phyloP scores from a whole-genome alignment of 208 protist species.

The Angomonas deanei region DNA sequence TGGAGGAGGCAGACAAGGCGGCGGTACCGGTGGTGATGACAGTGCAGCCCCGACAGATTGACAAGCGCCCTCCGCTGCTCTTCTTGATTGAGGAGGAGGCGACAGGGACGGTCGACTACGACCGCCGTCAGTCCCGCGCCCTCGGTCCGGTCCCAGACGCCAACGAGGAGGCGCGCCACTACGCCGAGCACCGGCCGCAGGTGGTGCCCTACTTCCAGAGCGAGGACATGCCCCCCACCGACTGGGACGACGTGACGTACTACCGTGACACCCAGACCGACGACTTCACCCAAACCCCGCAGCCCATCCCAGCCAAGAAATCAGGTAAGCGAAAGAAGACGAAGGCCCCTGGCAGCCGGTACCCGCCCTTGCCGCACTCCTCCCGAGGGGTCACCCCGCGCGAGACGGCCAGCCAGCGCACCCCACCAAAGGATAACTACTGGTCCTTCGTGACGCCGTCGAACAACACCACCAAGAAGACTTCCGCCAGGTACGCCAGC shows the following conservation, averaged over 20 bases:
- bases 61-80: not conserved
- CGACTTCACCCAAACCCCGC: not conserved
- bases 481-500: not conserved
- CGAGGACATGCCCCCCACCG: not conserved
- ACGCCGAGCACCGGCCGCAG: not conserved
- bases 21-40: not conserved
- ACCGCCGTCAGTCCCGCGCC: not conserved
- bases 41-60: not conserved
- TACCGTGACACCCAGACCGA: conserved; percentile 1
- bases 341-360: not conserved
- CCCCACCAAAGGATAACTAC: not conserved
- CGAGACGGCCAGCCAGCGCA: not conserved
- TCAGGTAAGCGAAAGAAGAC: not conserved
- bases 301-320: not conserved
- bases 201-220: not conserved
- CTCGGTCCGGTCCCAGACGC: not conserved
- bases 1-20: not conserved
- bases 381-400: not conserved
- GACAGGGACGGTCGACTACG: not conserved
- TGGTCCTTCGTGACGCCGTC: not conserved
- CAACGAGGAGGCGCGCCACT: not conserved
- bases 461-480: not conserved
- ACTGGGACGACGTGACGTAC: not conserved
- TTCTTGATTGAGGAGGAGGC: not conserved
- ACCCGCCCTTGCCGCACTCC: not conserved